Percentiles rank a stretch among this genome's conserved stretches.
These are phyloP conservation scores for Malbranchea zuffiana DNA, from an alignment of 2,329 filamentous ascomycete genomes.

Conservation along the genomic window DNA sequence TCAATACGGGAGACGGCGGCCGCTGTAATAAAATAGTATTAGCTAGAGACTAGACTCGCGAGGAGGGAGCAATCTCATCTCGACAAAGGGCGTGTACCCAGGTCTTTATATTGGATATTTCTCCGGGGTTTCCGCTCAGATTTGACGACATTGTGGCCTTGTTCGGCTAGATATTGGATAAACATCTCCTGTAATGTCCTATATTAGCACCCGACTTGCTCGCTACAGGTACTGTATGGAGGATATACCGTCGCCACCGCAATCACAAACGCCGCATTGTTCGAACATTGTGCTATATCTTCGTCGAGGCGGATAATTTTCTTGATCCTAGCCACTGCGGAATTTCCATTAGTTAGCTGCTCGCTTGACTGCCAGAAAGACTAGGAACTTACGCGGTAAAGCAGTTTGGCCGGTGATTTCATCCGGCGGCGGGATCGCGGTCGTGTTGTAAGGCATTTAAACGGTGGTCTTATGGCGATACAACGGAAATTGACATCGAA, in stretches of 20 bases:
- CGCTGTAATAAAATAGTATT: conserved; percentile 40
- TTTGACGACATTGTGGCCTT: conserved; percentile 79
- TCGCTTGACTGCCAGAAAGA: conserved; percentile 1
- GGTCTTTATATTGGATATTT: conserved; percentile 91
- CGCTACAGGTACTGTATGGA: not conserved
- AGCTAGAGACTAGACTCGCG: conserved; percentile 5
- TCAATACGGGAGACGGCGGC: conserved; percentile 78
- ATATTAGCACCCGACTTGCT: not conserved
- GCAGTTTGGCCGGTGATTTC: conserved; percentile 77
- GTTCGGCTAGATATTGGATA: conserved; percentile 77
- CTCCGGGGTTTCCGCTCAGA: conserved; percentile 82
- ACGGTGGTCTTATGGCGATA: not conserved
- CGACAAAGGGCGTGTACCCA: conserved; percentile 47
- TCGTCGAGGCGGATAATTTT: conserved; percentile 86
- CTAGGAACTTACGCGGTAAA: conserved; percentile 59
- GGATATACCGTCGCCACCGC: conserved; percentile 67
- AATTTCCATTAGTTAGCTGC: conserved; percentile 1
- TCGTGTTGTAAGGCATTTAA: conserved; percentile 80
- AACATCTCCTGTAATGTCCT: conserved; percentile 64
- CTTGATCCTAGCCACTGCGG: conserved; percentile 78
- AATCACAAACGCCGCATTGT: conserved; percentile 88
- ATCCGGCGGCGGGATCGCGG: conserved; percentile 65
- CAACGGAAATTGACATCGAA: too few relatives aligned
- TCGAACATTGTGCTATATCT: conserved; percentile 76
- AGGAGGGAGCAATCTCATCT: not conserved